phyloP scores from a whole-genome alignment of 352 stramenopile genomes.

The Globisporangium heterothallicum region DNA sequence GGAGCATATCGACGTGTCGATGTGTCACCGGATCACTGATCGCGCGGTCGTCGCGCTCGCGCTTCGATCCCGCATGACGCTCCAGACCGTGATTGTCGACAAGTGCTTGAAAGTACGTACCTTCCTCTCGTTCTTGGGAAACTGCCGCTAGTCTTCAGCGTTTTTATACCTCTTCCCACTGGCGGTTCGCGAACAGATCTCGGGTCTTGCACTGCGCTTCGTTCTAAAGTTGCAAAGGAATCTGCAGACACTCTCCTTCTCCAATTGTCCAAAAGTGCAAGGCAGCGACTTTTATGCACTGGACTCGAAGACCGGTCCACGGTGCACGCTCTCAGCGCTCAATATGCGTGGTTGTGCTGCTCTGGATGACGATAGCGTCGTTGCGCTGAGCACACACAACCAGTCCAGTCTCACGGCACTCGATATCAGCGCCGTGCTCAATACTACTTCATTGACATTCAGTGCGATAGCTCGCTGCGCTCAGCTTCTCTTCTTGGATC shows the following conservation, averaged over 20 bases:
- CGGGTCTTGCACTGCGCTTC: slow-evolving; percentile 44
- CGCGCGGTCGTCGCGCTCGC: slow-evolving; percentile 48
- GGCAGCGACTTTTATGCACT: slow-evolving; percentile 33
- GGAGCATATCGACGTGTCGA: slow-evolving; percentile 61
- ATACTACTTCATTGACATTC: slow-evolving; percentile 52
- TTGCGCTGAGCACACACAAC: slow-evolving; percentile 44
- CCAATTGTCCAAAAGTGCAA: slow-evolving; percentile 58
- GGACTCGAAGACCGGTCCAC: slow-evolving; percentile 7
- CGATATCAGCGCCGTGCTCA: slow-evolving; percentile 53
- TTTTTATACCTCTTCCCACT: background rate
- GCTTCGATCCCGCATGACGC: slow-evolving; percentile 27
- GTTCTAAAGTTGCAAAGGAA: slow-evolving; percentile 50
- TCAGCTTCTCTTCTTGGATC: slow-evolving; percentile 50
- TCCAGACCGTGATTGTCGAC: slow-evolving; percentile 38
- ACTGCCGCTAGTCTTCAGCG: no score
- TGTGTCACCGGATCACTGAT: slow-evolving; percentile 78
- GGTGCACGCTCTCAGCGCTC: slow-evolving; percentile 26
- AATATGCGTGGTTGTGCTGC: slow-evolving; percentile 50
- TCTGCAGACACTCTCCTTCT: slow-evolving; percentile 45
- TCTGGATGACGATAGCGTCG: slow-evolving; percentile 42
- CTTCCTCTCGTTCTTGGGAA: background rate
- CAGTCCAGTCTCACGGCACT: slow-evolving; percentile 41
- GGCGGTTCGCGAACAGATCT: slow-evolving; percentile 34
- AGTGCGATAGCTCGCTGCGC: slow-evolving; percentile 45
- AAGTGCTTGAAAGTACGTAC: slow-evolving; percentile 58